Base-by-base conservation (phyloP, 768 basidiomycete species). In the Mycena floridula region DNA sequence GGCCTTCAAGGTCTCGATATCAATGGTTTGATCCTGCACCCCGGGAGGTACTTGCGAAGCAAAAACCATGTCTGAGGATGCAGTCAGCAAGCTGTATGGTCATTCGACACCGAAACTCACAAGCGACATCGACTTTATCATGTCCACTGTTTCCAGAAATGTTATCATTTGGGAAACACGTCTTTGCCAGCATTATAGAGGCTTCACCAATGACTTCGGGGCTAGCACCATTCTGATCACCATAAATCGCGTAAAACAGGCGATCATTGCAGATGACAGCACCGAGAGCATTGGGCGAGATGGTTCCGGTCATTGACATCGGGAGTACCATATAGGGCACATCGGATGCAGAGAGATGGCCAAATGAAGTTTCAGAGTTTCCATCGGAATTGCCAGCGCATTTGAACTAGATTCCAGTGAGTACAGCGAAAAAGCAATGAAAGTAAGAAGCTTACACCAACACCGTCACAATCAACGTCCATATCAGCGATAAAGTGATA, bases 171-270 rank as follows among this genome's bases (percentile, higher is more conserved):
- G 49, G 49, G 28, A 43, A 50, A 18, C 49, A 50, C 7, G 45
- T 40, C 30, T 47, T 40, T 12, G 30, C 49, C 4, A 50, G 25
- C 8, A 47, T 8, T n/a, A 46, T 18, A 3, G 49, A 50, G 7
- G 27, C 49, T 27, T 50, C 49, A 16, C 49, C 45, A 20, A 47
- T 50, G 18, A 50, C 41, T 21, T 46, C 24, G 6, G 41, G 45
- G 2, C 16, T 32, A 6, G 27, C 44, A 8, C 49, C 49, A 16
- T 59, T 49, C 27, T 50, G 48, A 32, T 59, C 59, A 13, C 56
- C 59, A 21, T 54, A 54, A 22, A 59, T 59, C 9, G 51, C 56
- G 32, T 59, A 59, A 18, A 55, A 54, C 57, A 59, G 58, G 41
- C 56, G 51, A 4, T 42, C 49, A 25, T 48, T 47, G 35, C 58